Percentiles rank a stretch among this genome's conserved stretches.
These are phyloP conservation scores for Amyloporia xantha DNA, from an alignment of 768 basidiomycete genomes.

Conservation along the genomic window DNA sequence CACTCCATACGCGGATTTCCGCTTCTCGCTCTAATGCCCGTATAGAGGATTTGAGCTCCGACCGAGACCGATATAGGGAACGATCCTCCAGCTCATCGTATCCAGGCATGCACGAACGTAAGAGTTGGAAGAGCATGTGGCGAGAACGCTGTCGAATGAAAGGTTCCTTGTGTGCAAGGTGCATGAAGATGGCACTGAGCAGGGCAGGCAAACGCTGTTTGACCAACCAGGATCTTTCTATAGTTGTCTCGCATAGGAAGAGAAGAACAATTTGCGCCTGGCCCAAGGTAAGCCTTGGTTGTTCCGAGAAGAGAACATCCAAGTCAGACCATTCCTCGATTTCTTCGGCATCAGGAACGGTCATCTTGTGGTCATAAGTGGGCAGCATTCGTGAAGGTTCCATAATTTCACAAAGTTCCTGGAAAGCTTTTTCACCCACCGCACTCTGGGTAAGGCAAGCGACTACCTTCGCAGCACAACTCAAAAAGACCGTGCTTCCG, in stretches of 20 bases:
- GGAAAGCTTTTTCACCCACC: constrained; percentile 66
- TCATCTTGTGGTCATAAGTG: constrained; percentile 64
- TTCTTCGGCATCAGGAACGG: constrained; percentile 54
- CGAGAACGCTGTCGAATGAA: constrained; percentile 68
- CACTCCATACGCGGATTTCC: constrained; percentile 59
- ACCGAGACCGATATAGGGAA: constrained; percentile 38
- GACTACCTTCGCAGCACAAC: constrained; percentile 73
- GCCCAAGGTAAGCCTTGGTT: constrained; percentile 64
- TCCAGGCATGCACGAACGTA: constrained; percentile 76
- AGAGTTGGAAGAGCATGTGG: constrained; percentile 76
- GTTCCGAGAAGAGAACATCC: constrained; percentile 66
- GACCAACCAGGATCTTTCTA: constrained; percentile 74
- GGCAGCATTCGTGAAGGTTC: constrained; percentile 83
- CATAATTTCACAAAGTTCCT: constrained; percentile 79
- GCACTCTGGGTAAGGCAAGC: constrained; percentile 77
- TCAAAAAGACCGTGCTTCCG: constrained; percentile 69
- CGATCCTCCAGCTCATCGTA: constrained; percentile 69
- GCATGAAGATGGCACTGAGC: constrained; percentile 74
- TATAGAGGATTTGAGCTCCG: constrained; percentile 45
- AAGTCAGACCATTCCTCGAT: constrained; percentile 77
- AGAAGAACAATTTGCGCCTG: constrained; percentile 87
- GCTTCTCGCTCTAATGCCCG: constrained; percentile 52
- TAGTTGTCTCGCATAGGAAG: constrained; percentile 70
- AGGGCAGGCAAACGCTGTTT: constrained; percentile 63
- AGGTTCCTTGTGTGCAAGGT: constrained; percentile 69